phyloP scores from a whole-genome alignment of 192 early-diverging fungal genomes.

The Dissophora ornata region DNA sequence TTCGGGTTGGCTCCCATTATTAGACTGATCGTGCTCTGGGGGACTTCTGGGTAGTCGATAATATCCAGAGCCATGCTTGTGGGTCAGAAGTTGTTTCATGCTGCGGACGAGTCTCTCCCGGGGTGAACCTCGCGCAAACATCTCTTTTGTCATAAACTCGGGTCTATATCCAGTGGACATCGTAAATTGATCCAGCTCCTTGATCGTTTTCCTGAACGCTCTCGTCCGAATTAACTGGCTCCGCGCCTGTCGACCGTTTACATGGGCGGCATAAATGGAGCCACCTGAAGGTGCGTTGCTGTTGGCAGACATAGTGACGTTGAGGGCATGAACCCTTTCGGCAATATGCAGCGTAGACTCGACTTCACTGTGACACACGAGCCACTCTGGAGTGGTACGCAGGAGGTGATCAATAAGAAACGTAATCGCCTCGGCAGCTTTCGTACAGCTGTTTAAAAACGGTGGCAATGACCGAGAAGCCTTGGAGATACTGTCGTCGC shows the following conservation, averaged over 20 bases:
- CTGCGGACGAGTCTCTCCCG: conserved; percentile 20
- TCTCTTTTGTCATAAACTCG: conserved; percentile 27
- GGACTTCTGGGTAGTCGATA: conserved; percentile 37
- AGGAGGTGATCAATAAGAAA: conserved; percentile 47
- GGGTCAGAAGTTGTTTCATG: conserved; percentile 21
- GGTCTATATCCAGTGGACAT: conserved; percentile 39
- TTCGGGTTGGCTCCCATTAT: background rate
- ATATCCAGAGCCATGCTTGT: conserved; percentile 4
- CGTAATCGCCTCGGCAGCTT: conserved; percentile 46
- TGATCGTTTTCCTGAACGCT: conserved; percentile 18
- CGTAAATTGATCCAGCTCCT: conserved; percentile 39
- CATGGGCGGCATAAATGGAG: background rate
- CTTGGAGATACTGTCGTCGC: background rate
- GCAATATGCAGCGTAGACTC: conserved; percentile 47
- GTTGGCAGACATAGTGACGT: conserved; percentile 14
- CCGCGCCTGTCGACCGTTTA: conserved; percentile 13
- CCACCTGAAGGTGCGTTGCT: background rate
- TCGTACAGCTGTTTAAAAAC: conserved; percentile 49
- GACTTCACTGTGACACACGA: conserved; percentile 43
- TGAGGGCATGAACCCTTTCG: conserved; percentile 38
- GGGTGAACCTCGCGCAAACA: conserved; percentile 10
- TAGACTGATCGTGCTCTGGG: background rate
- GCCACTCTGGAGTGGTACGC: conserved; percentile 44
- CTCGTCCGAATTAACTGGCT: conserved; percentile 19
- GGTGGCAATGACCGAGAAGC: conserved; percentile 15